A percentile compares a stretch with the other conserved stretches of the same genome.
Evolutionary conservation across 371 early-diverging fungal genomes (phyloP).

Genomic region (Funneliformis caledonium): DNA sequence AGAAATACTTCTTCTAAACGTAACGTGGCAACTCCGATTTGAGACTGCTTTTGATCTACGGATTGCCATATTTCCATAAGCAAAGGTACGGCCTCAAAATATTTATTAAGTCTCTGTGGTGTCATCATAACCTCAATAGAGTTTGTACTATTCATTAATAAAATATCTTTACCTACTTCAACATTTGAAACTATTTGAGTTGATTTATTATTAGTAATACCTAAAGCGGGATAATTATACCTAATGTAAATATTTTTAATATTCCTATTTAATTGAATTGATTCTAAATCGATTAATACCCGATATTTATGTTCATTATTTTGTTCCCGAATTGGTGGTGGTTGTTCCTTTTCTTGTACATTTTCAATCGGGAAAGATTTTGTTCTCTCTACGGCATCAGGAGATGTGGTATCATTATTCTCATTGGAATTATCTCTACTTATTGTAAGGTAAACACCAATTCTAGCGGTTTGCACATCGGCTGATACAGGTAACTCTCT

Average conservation of each 20-base stretch:
- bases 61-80: constrained; percentile 38
- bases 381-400: not conserved
- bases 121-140: constrained; percentile 37
- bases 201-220: constrained; percentile 31
- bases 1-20: constrained; percentile 34
- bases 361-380: not conserved
- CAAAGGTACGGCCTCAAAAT: constrained; percentile 38
- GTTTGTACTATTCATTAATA: constrained; percentile 26
- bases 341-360: constrained; percentile 16
- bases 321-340: constrained; percentile 1
- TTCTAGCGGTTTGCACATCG: constrained; percentile 38
- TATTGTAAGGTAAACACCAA: constrained; percentile 28
- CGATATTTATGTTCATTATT: constrained; percentile 36
- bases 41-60: not conserved
- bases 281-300: constrained; percentile 31
- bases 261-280: constrained; percentile 28
- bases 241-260: constrained; percentile 34
- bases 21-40: constrained; percentile 34
- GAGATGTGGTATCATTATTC: not conserved
- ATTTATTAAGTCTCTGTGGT: constrained; percentile 29
- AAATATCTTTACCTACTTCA: constrained; percentile 14
- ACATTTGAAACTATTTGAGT: constrained; percentile 19
- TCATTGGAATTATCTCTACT: not conserved
- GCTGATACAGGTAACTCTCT: constrained; percentile 37
- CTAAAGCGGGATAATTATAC: constrained; percentile 40